Evolutionary conservation across 176 grass and related monocot species (phyloP), one percentile per base, ranked within the genome.

Genomic region (Triticum timopheevii): DNA sequence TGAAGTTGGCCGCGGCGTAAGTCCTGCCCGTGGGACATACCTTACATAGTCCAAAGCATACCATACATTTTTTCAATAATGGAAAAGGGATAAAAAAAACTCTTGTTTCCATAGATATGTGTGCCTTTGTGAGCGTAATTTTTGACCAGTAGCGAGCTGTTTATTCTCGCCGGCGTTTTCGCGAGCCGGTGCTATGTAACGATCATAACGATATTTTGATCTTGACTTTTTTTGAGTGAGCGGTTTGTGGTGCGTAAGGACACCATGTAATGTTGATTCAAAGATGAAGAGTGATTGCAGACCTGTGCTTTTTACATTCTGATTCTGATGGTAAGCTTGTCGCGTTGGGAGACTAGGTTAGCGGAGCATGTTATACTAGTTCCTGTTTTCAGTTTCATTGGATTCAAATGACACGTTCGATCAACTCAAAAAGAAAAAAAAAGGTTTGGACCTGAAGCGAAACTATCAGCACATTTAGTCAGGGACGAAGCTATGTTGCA

Each of bases 1-100:
- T 91, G 87, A 86, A 93, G 78, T 65, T 88, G 69, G 94, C 96
- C 2, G 73, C 89, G 25, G 97, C 94, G 6, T 99, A 81, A 76
- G 68, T 78, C 62, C 59, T 10, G 28, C 7, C 52, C 7, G 40
- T 52, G 39, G 10, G 42, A 22, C 50, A 52, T 58, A 22, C 67
- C 47, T 63, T 50, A 72, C 39, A 77, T 70, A 64, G 77, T 62
- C 0, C 22, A 17, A 64, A 27, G 44, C 36, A 81, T 58, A 85
- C 16, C 17, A 8, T 33, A 19, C 74, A 65, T 70, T 91, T 88
- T 91, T 90, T 82, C 5, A 86, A 93, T 92, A 90, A 92, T 91
- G 85, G 62, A 70, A 69, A 54, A 20, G 78, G 78, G 69, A 91
- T 22, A 10, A 88, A 81, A 95, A 76, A 77, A 95, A 76, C 73